These are phyloP conservation scores for Chlorella sp. DNA, from an alignment of 139 green algal genomes.

Conservation along the genomic window DNA sequence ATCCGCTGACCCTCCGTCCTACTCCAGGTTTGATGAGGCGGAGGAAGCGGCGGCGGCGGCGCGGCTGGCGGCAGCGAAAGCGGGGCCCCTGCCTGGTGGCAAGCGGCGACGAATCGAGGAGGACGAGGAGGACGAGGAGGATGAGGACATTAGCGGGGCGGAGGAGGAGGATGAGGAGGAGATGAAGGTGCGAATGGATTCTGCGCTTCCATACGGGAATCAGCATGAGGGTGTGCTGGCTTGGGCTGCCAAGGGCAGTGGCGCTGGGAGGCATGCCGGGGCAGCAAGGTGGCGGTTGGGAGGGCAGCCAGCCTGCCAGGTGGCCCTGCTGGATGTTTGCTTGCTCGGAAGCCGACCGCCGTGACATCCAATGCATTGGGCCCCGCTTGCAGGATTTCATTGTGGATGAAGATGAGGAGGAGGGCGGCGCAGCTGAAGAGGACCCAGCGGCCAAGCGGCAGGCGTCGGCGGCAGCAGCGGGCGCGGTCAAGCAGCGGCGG, in stretches of 20 bases:
- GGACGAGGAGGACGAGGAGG: slow-evolving; percentile 32
- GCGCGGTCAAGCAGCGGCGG: slow-evolving; percentile 23
- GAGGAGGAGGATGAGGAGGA: slow-evolving; percentile 19
- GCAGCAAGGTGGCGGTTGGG: not conserved
- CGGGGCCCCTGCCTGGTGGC: not conserved
- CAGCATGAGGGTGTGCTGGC: too few relatives aligned
- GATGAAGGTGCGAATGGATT: slow-evolving; percentile 13
- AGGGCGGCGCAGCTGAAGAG: not conserved
- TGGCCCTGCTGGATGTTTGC: too few relatives aligned
- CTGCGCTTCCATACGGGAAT: too few relatives aligned
- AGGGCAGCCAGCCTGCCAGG: too few relatives aligned
- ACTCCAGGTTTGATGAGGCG: slow-evolving; percentile 32
- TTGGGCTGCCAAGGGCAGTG: too few relatives aligned
- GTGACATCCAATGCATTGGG: too few relatives aligned
- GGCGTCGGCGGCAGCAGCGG: slow-evolving; percentile 9
- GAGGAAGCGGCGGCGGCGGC: slow-evolving; percentile 43
- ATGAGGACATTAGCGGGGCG: slow-evolving; percentile 15
- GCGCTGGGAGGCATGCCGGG: too few relatives aligned
- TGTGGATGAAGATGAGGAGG: slow-evolving; percentile 41
- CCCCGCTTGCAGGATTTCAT: slow-evolving; percentile 30
- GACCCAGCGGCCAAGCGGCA: slow-evolving; percentile 1
- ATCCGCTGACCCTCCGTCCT: not conserved
- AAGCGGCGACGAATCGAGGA: slow-evolving; percentile 26
- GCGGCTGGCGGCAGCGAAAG: slow-evolving; percentile 44
- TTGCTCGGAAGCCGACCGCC: too few relatives aligned